Conservation (phyloP, 1,284 basidiomycete species). For the Apiotrichum sp. region DNA sequence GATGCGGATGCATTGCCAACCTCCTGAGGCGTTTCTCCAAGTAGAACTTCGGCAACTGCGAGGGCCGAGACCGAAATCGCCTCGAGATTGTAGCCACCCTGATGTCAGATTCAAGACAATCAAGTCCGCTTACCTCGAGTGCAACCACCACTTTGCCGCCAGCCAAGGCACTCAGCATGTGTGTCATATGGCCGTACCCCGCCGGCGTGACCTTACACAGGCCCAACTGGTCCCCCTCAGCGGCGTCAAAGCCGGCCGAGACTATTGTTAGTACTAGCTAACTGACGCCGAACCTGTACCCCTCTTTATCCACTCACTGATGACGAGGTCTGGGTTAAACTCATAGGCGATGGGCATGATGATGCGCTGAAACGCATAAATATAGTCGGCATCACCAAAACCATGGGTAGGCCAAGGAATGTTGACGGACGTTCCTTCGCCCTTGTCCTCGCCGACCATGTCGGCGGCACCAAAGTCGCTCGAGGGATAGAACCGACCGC, state of each 20-base stretch:
- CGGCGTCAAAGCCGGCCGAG: slow-evolving; percentile 97
- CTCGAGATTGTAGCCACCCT: slow-evolving; percentile 95
- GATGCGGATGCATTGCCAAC: slow-evolving; percentile 64
- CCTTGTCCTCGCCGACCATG: slow-evolving; percentile 75
- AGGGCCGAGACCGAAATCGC: slow-evolving; percentile 81
- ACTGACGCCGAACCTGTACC: too few relatives aligned
- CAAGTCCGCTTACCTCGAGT: slow-evolving; percentile 62
- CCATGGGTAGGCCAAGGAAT: slow-evolving; percentile 86
- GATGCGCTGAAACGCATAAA: slow-evolving; percentile 91
- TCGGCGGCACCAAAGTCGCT: slow-evolving; percentile 80
- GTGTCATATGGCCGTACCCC: slow-evolving; percentile 99
- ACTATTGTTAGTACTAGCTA: slow-evolving; percentile 52
- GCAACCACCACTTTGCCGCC: slow-evolving; percentile 85
- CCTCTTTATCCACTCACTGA: slow-evolving; percentile 58
- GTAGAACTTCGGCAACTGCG: slow-evolving; percentile 74
- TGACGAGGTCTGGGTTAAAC: slow-evolving; percentile 91
- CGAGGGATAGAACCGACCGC: slow-evolving; percentile 85
- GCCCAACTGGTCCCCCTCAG: slow-evolving; percentile 84
- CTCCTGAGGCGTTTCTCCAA: slow-evolving; percentile 76
- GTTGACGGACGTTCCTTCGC: slow-evolving; percentile 88
- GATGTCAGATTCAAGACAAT: neutral
- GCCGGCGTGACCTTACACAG: slow-evolving; percentile 82
- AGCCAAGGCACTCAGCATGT: slow-evolving; percentile 84
- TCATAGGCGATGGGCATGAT: slow-evolving; percentile 97
- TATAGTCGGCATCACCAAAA: slow-evolving; percentile 92